Percentiles rank a stretch among this genome's conserved stretches.
Conservation (phyloP, 108 stramenopile genomes). For the Epithemia pelagica region DNA sequence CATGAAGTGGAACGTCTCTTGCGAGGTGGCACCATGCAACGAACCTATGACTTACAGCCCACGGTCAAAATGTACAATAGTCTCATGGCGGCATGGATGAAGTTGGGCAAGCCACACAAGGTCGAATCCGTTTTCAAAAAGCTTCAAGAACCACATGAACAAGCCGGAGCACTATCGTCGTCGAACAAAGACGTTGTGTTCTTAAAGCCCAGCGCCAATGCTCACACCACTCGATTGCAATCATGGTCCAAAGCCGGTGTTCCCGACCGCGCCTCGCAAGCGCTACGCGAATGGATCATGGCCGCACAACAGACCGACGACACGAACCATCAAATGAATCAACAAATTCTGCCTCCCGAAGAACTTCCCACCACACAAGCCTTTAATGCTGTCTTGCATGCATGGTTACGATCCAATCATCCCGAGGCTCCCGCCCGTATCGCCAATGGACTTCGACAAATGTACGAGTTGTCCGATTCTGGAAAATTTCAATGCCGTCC, state of each 20-base stretch:
- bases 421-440: background rate
- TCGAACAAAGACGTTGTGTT: too few relatives aligned
- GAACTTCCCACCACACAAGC: background rate
- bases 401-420: slow-evolving; percentile 1
- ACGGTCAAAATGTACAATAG: background rate
- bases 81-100: background rate
- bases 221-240: background rate
- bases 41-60: background rate
- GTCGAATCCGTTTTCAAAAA: background rate
- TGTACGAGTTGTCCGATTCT: background rate
- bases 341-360: background rate
- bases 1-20: background rate
- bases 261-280: background rate
- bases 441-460: background rate
- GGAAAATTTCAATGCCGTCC: background rate
- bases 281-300: background rate
- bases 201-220: background rate
- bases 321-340: background rate
- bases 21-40: background rate
- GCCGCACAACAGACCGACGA: background rate
- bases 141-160: background rate
- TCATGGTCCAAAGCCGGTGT: slow-evolving; percentile 2
- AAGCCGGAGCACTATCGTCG: background rate
- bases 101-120: background rate
- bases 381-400: slow-evolving; percentile 6